Evolutionary conservation across 768 basidiomycete species (phyloP).

Genomic region (Naematelia encephala): DNA sequence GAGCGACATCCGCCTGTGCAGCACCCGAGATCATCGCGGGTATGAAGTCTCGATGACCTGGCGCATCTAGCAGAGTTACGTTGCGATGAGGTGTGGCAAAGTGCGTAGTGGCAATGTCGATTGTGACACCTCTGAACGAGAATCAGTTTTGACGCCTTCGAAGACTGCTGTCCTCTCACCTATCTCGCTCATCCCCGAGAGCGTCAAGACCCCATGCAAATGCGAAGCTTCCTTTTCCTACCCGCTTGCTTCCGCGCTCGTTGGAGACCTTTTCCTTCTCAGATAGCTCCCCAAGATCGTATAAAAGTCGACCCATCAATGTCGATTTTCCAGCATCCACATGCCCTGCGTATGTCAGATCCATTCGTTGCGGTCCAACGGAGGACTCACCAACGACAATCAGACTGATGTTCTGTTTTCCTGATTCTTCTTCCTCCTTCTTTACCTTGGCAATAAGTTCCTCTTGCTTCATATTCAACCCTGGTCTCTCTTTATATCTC

Average conservation of each 20-base stretch:
- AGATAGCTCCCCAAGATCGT: slow-evolving; percentile 82
- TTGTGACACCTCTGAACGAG: slow-evolving; percentile 78
- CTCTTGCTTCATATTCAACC: slow-evolving; percentile 67
- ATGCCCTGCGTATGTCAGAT: slow-evolving; percentile 62
- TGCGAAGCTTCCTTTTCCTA: slow-evolving; percentile 91
- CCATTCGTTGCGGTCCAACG: neutral
- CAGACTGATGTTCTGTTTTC: slow-evolving; percentile 72
- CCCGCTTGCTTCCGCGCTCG: slow-evolving; percentile 81
- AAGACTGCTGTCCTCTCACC: slow-evolving; percentile 56
- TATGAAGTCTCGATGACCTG: slow-evolving; percentile 95
- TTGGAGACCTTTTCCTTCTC: slow-evolving; percentile 80
- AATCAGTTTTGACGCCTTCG: neutral
- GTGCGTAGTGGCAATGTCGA: slow-evolving; percentile 88
- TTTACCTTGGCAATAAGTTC: slow-evolving; percentile 79
- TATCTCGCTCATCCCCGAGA: slow-evolving; percentile 82
- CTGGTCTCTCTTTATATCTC: slow-evolving; percentile 54
- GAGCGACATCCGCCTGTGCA: slow-evolving; percentile 89
- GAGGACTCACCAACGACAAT: slow-evolving; percentile 76
- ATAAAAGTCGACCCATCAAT: slow-evolving; percentile 87
- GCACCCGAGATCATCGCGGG: slow-evolving; percentile 99
- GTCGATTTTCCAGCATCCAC: slow-evolving; percentile 99
- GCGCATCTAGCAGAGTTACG: slow-evolving; percentile 93
- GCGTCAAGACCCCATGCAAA: slow-evolving; percentile 99
- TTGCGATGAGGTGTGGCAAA: slow-evolving; percentile 68
- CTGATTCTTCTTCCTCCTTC: slow-evolving; percentile 54